Evolutionary conservation across 148 eudicot species (phyloP), one percentile per base, ranked within the genome.

Genomic region (Silene conica): DNA sequence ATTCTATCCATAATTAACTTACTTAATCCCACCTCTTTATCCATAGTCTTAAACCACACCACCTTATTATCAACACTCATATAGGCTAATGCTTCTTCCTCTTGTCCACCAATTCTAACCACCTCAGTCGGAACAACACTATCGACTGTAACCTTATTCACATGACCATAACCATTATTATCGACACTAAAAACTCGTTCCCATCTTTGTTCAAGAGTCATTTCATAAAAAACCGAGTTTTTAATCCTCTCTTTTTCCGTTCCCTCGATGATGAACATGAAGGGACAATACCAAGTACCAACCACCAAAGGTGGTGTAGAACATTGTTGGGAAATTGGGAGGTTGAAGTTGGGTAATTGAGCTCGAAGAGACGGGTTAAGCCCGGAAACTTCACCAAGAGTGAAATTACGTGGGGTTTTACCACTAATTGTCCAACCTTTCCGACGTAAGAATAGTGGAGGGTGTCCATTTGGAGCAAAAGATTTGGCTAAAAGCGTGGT

Each of bases 201-300:
- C 98, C 92, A 90, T 73, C 80, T 80, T 76, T 80, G 89, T 82
- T 90, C 90, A 2, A 93, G 87, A 11, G 85, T 86, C 87, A 90
- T 83, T 73, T 84, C 88, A 25, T 89, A 90, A 41, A 82, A 90
- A 68, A 79, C 12, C 2, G 93, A 84, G 2, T 21, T 38, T 63
- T 86, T 82, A 62, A 89, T 61, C 56, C 82, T 92, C 10, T 86
- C 83, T 45, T 69, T 83, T 43, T 75, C 76, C 0, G 72, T 76
- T 16, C 79, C 85, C 12, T 92, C 92, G 52, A 78, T 81, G 55
- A 92, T 77, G 60, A 92, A 88, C 82, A 90, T 80, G 74, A 89
- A 90, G 14, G 98, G 96, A 22, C 84, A 74, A 28, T 83, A 87
- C 98, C 98, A 88, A 65, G 87, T 90, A 14, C 96, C 98, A 7